Base-by-base conservation (phyloP, 495 filamentous ascomycete species). In the Lepidopterella palustris region DNA sequence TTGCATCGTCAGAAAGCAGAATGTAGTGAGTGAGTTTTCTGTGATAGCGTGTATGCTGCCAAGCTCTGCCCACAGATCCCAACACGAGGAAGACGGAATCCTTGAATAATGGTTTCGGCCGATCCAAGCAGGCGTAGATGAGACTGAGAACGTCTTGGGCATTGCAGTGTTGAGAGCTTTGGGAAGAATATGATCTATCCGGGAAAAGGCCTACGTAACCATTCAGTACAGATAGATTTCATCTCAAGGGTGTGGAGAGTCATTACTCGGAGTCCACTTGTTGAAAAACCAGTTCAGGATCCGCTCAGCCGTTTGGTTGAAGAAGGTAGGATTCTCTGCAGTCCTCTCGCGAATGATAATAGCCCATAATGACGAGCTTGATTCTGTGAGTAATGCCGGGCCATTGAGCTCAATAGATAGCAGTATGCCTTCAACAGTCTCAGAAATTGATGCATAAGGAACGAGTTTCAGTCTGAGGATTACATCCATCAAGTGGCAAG, bases 261-360 rank as follows among this genome's bases (percentile, higher is more conserved):
- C 71, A 77, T 63, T 75, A 90, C 86, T 82, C 59, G 88, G 86
- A 61, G 81, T 82, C 92, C 90, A 96, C 61, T 82, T 83, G 45
- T 82, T 81, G 69, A 86, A 84, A 4, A 92, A 70, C 92, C 92
- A 97, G 64, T 83, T 79, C 58, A 90, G 80, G 47, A 91, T 79
- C 52, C 86, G 79, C 57, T 84, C 84, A 26, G 82, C 83, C 10
- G 85, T 83, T 27, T 82, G 77, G 45, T 84, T 75, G 39, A 81
- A 81, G 4, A 82, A 78, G 21, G 82, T 84, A 5, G 88, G 84
- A 39, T 85, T 83, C 53, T 86, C 80, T 58, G 76, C 71, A 55
- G 80, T 81, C 60, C 76, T 81, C 56, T 79, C 76, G 63, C 79
- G 82, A 49, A 82, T 74, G 58, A 91, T 59, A 42, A 78, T 80